Base-by-base conservation (phyloP, 768 basidiomycete species). In the Amanita muscaria region DNA sequence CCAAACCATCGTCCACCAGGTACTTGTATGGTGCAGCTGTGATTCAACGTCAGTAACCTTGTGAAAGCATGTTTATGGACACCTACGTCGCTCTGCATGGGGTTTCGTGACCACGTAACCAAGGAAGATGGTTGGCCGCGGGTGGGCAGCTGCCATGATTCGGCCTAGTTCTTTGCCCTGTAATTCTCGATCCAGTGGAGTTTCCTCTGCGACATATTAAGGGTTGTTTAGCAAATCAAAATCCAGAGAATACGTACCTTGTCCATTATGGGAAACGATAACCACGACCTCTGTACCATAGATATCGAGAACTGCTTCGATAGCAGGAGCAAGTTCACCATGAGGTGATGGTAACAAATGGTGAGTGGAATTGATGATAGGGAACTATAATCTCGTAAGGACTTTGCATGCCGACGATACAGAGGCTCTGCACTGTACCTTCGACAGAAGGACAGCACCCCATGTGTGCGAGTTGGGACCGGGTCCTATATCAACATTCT, bases 401-500 rank as follows among this genome's bases (percentile, higher is more conserved):
- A 39, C 19, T 19, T 6, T 30, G 12, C 19, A 12, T 38, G 47
- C 8, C 18, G 30, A 21, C 41, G 19, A 44, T 27, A 10, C 4
- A 29, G 51, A 19, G 6, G 32, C 14, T 9, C 4, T 16, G 23
- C 18, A 21, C 16, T 16, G 30, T 51, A 76, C 86, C 69, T 91
- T 90, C 3, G 87, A 88, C 2, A 93, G 64, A 2, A 93, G 66
- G 4, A 72, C 79, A 21, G 83, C 84, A 38, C 90, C 90, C 90
- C 90, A 93, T 0, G 90, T 93, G 56, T 93, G 89, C 40, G 79
- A 67, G 56, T 88, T 85, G 2, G 89, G 88, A 31, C 88, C 88
- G 3, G 90, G 91, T 2, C 91, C 91, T 11, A 90, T 67, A 55
- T 94, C 91, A 4, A 89, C 84, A 56, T 91, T 79, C 87, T 91